A percentile compares a stretch with the other conserved stretches of the same genome.
Conservation (phyloP, 2,329 filamentous ascomycete genomes). For the Fusarium papillatum region DNA sequence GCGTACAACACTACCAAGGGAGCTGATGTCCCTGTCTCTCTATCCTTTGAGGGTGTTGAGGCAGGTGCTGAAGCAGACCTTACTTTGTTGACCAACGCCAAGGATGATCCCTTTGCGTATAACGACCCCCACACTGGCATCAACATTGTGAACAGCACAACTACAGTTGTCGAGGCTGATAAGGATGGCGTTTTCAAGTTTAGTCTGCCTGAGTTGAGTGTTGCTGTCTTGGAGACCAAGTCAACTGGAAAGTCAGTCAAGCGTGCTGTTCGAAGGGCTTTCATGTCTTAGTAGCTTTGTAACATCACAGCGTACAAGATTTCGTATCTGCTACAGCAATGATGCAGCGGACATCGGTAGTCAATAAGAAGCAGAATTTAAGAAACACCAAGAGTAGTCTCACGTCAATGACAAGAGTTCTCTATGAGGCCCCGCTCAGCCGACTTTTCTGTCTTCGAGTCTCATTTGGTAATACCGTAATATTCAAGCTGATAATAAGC, state of each 20-base stretch:
- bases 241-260: constrained; percentile 6
- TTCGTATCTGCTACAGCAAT: not conserved
- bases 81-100: constrained; percentile 59
- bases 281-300: not conserved
- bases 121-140: constrained; percentile 59
- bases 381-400: not conserved
- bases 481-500: not conserved
- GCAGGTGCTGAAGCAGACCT: constrained; percentile 56
- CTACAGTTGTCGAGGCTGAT: constrained; percentile 55
- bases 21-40: constrained; percentile 58
- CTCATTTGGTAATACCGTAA: no score
- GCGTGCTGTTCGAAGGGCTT: constrained; percentile 3
- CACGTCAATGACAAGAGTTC: no score
- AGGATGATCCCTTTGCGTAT: constrained; percentile 55
- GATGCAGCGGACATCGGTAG: not conserved
- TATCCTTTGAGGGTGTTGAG: constrained; percentile 59
- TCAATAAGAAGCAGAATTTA: not conserved
- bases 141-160: constrained; percentile 63
- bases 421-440: not conserved
- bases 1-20: constrained; percentile 65
- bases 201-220: constrained; percentile 65
- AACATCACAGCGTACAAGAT: not conserved
- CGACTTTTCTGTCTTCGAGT: not conserved
- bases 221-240: constrained; percentile 66
- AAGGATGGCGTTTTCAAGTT: constrained; percentile 64